Evolutionary conservation across 441 rosid genomes (phyloP), one percentile per base, ranked within the genome.

Genomic region (Arabidopsis lyrata): DNA sequence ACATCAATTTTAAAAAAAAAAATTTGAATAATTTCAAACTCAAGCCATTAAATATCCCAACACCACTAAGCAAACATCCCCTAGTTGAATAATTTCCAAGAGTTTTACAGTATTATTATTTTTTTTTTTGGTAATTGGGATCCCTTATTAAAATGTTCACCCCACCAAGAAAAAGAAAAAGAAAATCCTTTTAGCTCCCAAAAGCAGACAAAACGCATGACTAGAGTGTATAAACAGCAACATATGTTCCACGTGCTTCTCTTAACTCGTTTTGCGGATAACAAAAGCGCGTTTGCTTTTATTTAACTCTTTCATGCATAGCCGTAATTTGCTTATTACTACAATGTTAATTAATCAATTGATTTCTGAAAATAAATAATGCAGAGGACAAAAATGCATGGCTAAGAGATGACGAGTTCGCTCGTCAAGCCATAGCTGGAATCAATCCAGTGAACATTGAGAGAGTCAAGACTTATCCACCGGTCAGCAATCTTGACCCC

Each of bases 371-470:
- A 24, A 48, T 8, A 10, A 7, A 41, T 38, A 35, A 62, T 82
- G 77, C 86, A 95, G 99, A 82, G 93, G 99, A 95, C 83, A 93
- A 85, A 80, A 84, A 87, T 80, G 94, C 98, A 16, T 95, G 98
- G 99, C 68, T 90, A 78, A 78, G 97, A 73, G 99, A 95, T 73
- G 99, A 95, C 48, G 98, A 93, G 79, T 95, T 95, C 60, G 99
- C 89, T 47, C 91, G 99, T 20, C 95, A 93, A 82, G 88, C 87
- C 2, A 47, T 95, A 32, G 88, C 97, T 0, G 99, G 99, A 6
- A 83, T 95, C 53, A 95, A 95, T 62, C 99, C 99, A 5, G 97
- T 89, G 66, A 77, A 18, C 80, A 85, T 95, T 5, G 90, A 91
- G 81, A 82, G 81, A 58, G 81, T 95, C 49, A 38, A 73, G 15